phyloP scores from a whole-genome alignment of 352 stramenopile genomes.

The Globisporangium parvum region DNA sequence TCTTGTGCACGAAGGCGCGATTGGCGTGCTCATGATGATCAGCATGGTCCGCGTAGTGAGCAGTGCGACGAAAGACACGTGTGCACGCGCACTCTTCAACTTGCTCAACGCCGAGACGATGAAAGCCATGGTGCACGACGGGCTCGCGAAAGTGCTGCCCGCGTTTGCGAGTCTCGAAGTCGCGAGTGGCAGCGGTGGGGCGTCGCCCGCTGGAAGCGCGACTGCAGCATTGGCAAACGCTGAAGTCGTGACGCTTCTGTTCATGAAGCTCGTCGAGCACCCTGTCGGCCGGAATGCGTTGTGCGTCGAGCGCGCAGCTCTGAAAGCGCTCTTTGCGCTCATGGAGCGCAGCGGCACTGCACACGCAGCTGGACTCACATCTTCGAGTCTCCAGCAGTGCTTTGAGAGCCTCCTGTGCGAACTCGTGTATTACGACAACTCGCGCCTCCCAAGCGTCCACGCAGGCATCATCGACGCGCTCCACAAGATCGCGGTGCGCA shows the following conservation, averaged over 20 bases:
- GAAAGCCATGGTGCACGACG: slow-evolving; percentile 54
- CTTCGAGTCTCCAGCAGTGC: slow-evolving; percentile 12
- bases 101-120: slow-evolving; percentile 56
- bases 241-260: slow-evolving; percentile 46
- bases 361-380: neutral
- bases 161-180: slow-evolving; percentile 27
- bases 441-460: slow-evolving; percentile 38
- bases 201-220: neutral
- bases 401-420: slow-evolving; percentile 44
- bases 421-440: slow-evolving; percentile 50
- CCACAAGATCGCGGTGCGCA: slow-evolving; percentile 19
- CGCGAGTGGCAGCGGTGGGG: neutral
- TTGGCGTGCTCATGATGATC: slow-evolving; percentile 77
- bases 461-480: slow-evolving; percentile 53
- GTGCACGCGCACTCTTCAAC: slow-evolving; percentile 57
- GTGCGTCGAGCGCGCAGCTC: slow-evolving; percentile 31
- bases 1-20: slow-evolving; percentile 50
- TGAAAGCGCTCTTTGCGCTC: slow-evolving; percentile 46
- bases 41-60: slow-evolving; percentile 65
- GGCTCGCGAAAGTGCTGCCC: slow-evolving; percentile 60
- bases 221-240: slow-evolving; percentile 5
- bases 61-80: slow-evolving; percentile 60
- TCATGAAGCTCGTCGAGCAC: slow-evolving; percentile 48
- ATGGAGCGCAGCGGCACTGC: slow-evolving; percentile 21
- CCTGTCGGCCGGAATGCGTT: slow-evolving; percentile 36